Evolutionary conservation across 2,329 filamentous ascomycete genomes (phyloP).

Genomic region (Colletotrichum sp.): DNA sequence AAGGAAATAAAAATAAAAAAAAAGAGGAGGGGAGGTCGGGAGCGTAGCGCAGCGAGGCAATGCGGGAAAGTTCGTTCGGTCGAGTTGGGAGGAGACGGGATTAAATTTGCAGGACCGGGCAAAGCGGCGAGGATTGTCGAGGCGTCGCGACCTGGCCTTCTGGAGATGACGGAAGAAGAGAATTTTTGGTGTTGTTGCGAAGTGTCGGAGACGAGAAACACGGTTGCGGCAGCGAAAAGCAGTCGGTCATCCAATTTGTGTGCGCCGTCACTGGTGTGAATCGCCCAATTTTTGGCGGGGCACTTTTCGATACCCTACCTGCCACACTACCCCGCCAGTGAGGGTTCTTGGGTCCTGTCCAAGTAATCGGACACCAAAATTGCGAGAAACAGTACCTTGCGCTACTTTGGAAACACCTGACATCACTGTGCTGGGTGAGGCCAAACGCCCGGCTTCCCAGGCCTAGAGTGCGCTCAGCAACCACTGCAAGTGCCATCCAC

Average conservation of each 20-base stretch:
- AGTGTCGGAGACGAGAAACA: constrained; percentile 3
- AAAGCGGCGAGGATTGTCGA: constrained; percentile 7
- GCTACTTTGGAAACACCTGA: neutral
- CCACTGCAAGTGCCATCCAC: neutral
- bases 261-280: constrained; percentile 21
- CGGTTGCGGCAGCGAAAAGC: constrained; percentile 14
- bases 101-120: constrained; percentile 1
- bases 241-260: constrained; percentile 24
- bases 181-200: constrained; percentile 12
- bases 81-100: neutral
- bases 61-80: neutral
- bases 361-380: neutral
- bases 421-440: constrained; percentile 4
- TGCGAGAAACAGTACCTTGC: neutral
- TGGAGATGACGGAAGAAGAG: neutral
- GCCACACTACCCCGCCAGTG: constrained; percentile 8
- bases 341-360: neutral
- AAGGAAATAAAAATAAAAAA: neutral
- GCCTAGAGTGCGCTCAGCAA: neutral
- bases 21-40: neutral
- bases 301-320: constrained; percentile 14
- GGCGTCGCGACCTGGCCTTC: constrained; percentile 20
- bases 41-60: neutral
- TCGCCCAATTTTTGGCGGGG: constrained; percentile 23
- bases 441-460: neutral